These are phyloP conservation scores for Hericium coralloides DNA, from an alignment of 768 basidiomycete genomes.

Conservation along the genomic window DNA sequence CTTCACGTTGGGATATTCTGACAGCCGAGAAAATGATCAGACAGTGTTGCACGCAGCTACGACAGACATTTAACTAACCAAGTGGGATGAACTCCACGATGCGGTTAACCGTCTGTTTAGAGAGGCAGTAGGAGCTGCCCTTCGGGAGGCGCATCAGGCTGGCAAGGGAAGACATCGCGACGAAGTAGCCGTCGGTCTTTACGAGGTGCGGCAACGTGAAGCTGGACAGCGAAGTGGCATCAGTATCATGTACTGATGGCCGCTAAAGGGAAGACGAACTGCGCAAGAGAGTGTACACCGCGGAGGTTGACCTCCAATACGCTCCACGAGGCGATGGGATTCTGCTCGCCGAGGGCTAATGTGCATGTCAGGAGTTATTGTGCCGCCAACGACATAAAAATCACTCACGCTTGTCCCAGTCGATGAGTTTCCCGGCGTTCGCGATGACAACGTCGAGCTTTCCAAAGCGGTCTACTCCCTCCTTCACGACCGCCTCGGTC, in stretches of 20 bases:
- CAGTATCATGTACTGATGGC: background rate
- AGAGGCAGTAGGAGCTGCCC: background rate
- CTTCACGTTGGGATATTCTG: background rate
- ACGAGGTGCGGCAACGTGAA: background rate
- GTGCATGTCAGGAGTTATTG: background rate
- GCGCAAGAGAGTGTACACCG: constrained; percentile 15
- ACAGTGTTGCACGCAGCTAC: background rate
- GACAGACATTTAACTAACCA: background rate
- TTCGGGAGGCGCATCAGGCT: background rate
- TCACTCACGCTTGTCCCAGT: background rate
- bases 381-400: background rate
- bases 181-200: background rate
- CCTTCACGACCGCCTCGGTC: constrained; percentile 15
- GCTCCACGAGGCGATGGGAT: constrained; percentile 16
- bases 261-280: background rate
- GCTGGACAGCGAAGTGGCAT: background rate
- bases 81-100: constrained; percentile 4
- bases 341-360: constrained; percentile 9
- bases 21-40: background rate
- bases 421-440: constrained; percentile 15
- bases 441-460: constrained; percentile 19
- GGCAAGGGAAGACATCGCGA: background rate
- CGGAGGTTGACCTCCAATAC: constrained; percentile 15
- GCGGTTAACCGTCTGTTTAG: background rate
- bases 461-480: constrained; percentile 17